These are phyloP conservation scores for Xylariales sp. DNA, from an alignment of 2,329 filamentous ascomycete genomes.

Conservation along the genomic window DNA sequence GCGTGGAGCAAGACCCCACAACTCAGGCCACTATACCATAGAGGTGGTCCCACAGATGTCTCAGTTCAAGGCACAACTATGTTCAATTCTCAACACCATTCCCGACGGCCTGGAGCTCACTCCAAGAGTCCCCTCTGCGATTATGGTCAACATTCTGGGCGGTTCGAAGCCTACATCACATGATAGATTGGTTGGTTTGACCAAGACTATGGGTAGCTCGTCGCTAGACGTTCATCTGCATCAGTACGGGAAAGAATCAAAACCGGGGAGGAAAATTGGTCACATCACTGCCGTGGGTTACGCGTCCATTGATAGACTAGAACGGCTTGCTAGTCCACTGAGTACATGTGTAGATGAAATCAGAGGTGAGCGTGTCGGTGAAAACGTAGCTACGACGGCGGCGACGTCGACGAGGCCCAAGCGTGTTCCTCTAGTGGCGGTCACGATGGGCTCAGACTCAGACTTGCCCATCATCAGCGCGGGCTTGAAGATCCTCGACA, in stretches of 20 bases:
- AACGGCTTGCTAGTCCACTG: conserved; percentile 58
- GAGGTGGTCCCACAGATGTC: conserved; percentile 82
- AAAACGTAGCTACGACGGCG: conserved; percentile 30
- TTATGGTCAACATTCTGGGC: conserved; percentile 79
- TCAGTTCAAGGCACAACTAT: conserved; percentile 87
- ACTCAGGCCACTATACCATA: conserved; percentile 93
- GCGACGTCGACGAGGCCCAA: conserved; percentile 23
- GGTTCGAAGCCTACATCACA: conserved; percentile 64
- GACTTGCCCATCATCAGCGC: conserved; percentile 65
- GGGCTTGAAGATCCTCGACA: conserved; percentile 60
- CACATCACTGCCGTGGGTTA: conserved; percentile 79
- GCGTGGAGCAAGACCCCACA: conserved; percentile 60
- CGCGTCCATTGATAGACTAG: conserved; percentile 60
- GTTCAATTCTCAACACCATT: conserved; percentile 69
- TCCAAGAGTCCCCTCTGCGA: conserved; percentile 56
- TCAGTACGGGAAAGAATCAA: conserved; percentile 86
- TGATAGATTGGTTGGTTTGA: conserved; percentile 40
- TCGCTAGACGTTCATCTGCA: conserved; percentile 61
- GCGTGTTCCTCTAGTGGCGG: conserved; percentile 58
- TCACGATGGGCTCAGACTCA: conserved; percentile 82
- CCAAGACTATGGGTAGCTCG: conserved; percentile 37
- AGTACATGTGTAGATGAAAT: conserved; percentile 60
- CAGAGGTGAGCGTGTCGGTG: conserved; percentile 46
- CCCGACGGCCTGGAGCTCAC: conserved; percentile 50
- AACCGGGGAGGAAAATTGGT: conserved; percentile 89